Evolutionary conservation across 2,329 filamentous ascomycete genomes (phyloP).

Genomic region (Colletotrichum camelliae): DNA sequence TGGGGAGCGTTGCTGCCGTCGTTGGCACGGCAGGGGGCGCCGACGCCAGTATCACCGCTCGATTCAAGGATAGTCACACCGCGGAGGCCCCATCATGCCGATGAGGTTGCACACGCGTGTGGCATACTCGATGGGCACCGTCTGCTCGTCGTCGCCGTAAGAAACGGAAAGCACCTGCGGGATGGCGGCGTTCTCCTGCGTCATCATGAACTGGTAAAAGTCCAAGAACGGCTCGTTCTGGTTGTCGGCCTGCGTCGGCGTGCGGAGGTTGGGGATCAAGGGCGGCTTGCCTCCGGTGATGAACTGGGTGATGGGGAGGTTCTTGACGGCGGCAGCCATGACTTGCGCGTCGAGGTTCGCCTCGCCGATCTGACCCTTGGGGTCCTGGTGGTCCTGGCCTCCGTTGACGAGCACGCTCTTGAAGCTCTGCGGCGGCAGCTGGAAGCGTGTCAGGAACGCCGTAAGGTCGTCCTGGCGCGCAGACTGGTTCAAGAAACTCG

Average conservation of each 20-base stretch:
- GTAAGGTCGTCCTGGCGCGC: conserved; percentile 52
- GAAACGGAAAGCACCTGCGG: conserved; percentile 68
- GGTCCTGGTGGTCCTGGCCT: conserved; percentile 43
- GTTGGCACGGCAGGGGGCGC: conserved; percentile 56
- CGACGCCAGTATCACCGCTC: conserved; percentile 64
- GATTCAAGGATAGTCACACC: conserved; percentile 68
- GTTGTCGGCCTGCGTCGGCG: conserved; percentile 39
- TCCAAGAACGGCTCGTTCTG: conserved; percentile 72
- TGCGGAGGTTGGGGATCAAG: conserved; percentile 32
- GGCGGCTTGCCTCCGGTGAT: conserved; percentile 31
- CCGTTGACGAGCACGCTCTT: conserved; percentile 44
- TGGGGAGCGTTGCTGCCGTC: conserved; percentile 43
- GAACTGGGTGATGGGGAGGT: conserved; percentile 29
- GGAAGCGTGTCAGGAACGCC: conserved; percentile 36
- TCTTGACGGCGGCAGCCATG: conserved; percentile 58
- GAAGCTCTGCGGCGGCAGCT: conserved; percentile 50
- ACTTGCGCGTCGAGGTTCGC: conserved; percentile 70
- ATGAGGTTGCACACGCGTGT: conserved; percentile 64
- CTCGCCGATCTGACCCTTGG: conserved; percentile 48
- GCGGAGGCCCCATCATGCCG: conserved; percentile 66
- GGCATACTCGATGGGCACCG: conserved; percentile 63
- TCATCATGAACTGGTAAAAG: conserved; percentile 65
- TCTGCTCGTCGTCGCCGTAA: conserved; percentile 73
- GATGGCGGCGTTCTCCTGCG: conserved; percentile 53
- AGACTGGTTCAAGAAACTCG: conserved; percentile 56